Evolutionary conservation across 2,329 filamentous ascomycete genomes (phyloP), one percentile per base, ranked within the genome.

Genomic region (Stemphylium lycopersici): DNA sequence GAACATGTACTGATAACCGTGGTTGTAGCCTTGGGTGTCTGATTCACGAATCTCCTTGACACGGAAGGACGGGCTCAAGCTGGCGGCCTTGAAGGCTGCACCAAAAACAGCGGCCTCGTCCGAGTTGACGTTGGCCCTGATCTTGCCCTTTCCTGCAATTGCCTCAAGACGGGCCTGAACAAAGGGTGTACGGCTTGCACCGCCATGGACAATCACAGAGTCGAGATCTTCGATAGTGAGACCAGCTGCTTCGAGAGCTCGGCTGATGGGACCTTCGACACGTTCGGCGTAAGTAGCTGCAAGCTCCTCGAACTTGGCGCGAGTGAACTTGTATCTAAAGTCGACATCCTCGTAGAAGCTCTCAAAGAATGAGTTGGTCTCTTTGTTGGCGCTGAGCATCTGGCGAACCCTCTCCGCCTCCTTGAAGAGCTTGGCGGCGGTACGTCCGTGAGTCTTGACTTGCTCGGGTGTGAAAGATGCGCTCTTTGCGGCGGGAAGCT

Each of bases 81-180:
- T 87, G 47, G 95, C 95, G 45, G 91, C 95, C 71, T 93, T 91
- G 83, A 99, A 98, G 24, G 90, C 93, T 50, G 95, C 93, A 66
- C 95, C 95, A 75, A 98, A 96, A 8, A 96, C 95, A 45, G 95
- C 95, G 20, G 95, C 90, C 78, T 99, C 95, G 69, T 99, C 95
- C 10, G 93, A 90, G 78, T 99, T 99, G 71, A 99, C 95, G 67
- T 96, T 99, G 70, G 88, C 90, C 61, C 92, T 89, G 55, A 99
- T 82, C 80, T 96, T 97, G 46, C 89, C 86, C 6, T 87, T 77
- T 33, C 90, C 90, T 45, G 87, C 84, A 38, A 90, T 77, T 58
- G 86, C 85, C 77, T 97, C 92, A 13, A 99, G 85, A 67, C 89
- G 84, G 77, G 88, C 93, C 75, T 98, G 93, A 10, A 99, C 91